Evolutionary conservation across 371 early-diverging fungal genomes (phyloP), one percentile per base, ranked within the genome.

Genomic region (Mortierella sp.): DNA sequence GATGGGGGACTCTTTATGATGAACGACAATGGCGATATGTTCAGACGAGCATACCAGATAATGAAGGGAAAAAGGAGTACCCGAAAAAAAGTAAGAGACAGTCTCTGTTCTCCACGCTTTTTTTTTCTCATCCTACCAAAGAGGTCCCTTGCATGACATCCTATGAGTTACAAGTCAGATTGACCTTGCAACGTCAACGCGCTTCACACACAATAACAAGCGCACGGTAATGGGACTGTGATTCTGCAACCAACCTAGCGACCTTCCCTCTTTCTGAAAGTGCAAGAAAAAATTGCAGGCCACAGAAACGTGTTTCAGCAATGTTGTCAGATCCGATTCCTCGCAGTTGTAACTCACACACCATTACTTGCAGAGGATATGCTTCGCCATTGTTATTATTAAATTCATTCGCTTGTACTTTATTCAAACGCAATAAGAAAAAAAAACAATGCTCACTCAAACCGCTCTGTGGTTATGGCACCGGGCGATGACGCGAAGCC

Each of bases 71-170:
- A 35, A 35, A 35, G 35, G 35, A 35, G 35, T 35, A 35, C 35
- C 3, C 35, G 35, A 35, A 35, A 58, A 58, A 58, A 29, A 54
- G 18, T 70, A 48, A 12, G n/a, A 27, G 14, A 29, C n/a, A 35
- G 65, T 65, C 38, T 65, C 63, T 58, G 63, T 35, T 58, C 14
- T 58, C 29, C 29, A 21, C 46, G 29, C n/a, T n/a, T 46, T 71
- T 71, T 71, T 71, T 71, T 71, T 27, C 46, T 38, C 24, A 5
- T 24, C 27, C 49, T 55, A 35, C 73, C 55, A 73, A 73, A 55
- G 55, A 55, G 46, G 21, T 16, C 27, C 27, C 56, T 43, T 56
- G 74, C 74, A 74, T 74, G 16, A 56, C 27, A 43, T 49, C 10
- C 29, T 48, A 49, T 24, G 38, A 46, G 72, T 51, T 35, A 32